A percentile compares a stretch with the other conserved stretches of the same genome.
Conservation (phyloP, 2,329 filamentous ascomycete genomes). For the Tolypocladium endophyticum region DNA sequence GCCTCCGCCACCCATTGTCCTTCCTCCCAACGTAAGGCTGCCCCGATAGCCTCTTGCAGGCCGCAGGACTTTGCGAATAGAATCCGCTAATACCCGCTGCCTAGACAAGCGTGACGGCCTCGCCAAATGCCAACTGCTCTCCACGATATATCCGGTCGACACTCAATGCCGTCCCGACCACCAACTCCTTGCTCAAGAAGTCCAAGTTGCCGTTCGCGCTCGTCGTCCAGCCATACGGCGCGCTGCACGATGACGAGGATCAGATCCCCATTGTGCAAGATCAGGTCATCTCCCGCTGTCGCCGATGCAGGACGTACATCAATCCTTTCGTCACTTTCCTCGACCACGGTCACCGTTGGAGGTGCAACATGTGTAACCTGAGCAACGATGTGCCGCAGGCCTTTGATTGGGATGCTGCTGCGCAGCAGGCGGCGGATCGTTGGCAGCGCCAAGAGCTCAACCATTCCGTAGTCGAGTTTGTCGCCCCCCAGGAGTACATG, state of each 20-base stretch:
- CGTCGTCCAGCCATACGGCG: constrained; percentile 89
- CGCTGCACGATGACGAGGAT: constrained; percentile 88
- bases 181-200: constrained; percentile 88
- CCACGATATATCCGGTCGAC: constrained; percentile 93
- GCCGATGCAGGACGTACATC: constrained; percentile 93
- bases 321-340: constrained; percentile 95
- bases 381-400: constrained; percentile 99
- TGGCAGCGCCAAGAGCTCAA: constrained; percentile 92
- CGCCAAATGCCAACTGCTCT: constrained; percentile 81
- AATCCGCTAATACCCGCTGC: constrained; percentile 24
- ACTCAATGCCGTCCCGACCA: constrained; percentile 86
- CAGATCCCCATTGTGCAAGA: constrained; percentile 86
- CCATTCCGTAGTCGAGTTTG: constrained; percentile 92
- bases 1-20: constrained; percentile 79
- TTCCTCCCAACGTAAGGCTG: constrained; percentile 77
- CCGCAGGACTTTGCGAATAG: background rate
- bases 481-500: constrained; percentile 99
- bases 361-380: constrained; percentile 98
- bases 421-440: constrained; percentile 83
- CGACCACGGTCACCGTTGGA: constrained; percentile 94
- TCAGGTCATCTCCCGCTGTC: constrained; percentile 92
- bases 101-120: constrained; percentile 82
- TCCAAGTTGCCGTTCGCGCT: constrained; percentile 92
- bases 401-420: constrained; percentile 92
- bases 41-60: background rate